phyloP scores from a whole-genome alignment of 805 yeast species.

The Suhomyces sp. region DNA sequence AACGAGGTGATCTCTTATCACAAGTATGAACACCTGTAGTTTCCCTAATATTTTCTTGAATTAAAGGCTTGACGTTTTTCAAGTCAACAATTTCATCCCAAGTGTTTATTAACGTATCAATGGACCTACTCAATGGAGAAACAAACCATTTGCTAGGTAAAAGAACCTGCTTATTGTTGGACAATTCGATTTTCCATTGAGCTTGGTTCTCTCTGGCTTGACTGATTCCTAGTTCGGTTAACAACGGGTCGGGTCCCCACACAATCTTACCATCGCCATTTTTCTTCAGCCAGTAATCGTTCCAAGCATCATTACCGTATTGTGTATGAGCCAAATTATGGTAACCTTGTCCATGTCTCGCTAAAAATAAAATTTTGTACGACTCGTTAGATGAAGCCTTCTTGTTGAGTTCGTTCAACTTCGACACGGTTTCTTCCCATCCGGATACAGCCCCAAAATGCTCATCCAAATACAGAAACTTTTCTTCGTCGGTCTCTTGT shows the following conservation, averaged over 20 bases:
- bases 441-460: constrained; percentile 43
- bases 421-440: constrained; percentile 17
- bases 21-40: constrained; percentile 52
- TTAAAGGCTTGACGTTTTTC: constrained; percentile 29
- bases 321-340: constrained; percentile 48
- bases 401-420: constrained; percentile 38
- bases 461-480: constrained; percentile 41
- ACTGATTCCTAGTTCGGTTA: constrained; percentile 45
- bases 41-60: constrained; percentile 49
- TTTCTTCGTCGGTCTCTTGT: constrained; percentile 38
- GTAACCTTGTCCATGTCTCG: constrained; percentile 56
- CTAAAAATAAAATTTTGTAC: constrained; percentile 48
- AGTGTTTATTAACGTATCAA: constrained; percentile 48
- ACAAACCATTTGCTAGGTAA: constrained; percentile 44
- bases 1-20: constrained; percentile 43
- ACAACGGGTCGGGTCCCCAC: constrained; percentile 54
- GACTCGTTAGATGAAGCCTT: constrained; percentile 22
- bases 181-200: constrained; percentile 41
- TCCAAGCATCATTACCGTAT: constrained; percentile 49
- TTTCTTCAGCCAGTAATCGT: constrained; percentile 43
- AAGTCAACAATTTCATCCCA: constrained; percentile 38
- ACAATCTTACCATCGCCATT: constrained; percentile 46
- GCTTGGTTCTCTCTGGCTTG: constrained; percentile 46
- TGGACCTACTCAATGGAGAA: constrained; percentile 54
- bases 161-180: constrained; percentile 14